Evolutionary conservation across 176 grass and related monocot species (phyloP).

Genomic region (Guadua angustifolia): DNA sequence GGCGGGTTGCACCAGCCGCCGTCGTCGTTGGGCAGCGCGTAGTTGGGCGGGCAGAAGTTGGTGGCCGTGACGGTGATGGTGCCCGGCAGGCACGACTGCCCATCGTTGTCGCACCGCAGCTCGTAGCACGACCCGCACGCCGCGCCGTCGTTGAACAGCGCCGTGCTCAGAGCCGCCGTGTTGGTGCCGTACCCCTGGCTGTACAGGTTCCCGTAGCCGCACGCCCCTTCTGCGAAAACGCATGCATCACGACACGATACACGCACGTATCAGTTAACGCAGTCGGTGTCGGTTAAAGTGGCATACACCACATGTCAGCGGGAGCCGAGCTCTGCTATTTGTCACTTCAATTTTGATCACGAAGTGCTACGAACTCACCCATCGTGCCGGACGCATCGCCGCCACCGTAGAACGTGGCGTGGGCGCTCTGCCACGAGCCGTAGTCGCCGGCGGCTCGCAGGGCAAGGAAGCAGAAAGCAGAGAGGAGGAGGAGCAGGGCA

Average conservation of each 20-base stretch:
- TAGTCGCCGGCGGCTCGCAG: conserved; percentile 48
- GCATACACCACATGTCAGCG: no score
- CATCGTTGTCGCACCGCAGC: conserved; percentile 62
- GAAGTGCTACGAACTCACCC: conserved; percentile 44
- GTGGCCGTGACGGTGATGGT: conserved; percentile 64
- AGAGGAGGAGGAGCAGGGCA: conserved; percentile 54
- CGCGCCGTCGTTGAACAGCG: conserved; percentile 80
- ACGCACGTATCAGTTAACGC: not conserved
- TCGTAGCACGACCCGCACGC: conserved; percentile 76
- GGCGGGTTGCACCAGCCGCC: conserved; percentile 98
- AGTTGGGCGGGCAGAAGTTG: conserved; percentile 72
- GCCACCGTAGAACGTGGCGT: conserved; percentile 90
- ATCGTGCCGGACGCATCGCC: conserved; percentile 87
- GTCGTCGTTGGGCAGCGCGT: conserved; percentile 69
- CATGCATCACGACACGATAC: not conserved
- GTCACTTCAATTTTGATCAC: not conserved
- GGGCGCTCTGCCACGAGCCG: conserved; percentile 69
- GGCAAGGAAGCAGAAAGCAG: conserved; percentile 42
- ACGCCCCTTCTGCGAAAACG: conserved; percentile 53
- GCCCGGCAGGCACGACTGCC: conserved; percentile 59
- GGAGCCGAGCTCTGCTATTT: no score
- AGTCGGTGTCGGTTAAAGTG: not conserved
- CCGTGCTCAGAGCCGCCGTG: conserved; percentile 93
- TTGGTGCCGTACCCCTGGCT: conserved; percentile 66
- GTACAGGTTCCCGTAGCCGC: conserved; percentile 68